Conservation (phyloP, 2,329 filamentous ascomycete genomes). For the Zasmidium citrigriseum region DNA sequence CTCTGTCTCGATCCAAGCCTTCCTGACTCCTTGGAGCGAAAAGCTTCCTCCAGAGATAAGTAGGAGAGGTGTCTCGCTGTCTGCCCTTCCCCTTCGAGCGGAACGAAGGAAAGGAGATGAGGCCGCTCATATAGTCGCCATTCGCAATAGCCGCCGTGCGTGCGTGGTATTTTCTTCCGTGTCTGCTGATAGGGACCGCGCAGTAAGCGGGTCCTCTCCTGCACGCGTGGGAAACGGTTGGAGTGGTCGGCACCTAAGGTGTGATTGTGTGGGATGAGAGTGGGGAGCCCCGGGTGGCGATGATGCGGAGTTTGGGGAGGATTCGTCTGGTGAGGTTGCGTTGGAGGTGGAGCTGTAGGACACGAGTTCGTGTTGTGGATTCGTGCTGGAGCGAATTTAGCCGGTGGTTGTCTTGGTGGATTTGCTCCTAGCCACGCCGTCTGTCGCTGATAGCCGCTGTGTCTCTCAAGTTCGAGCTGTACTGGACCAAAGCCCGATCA, state of each 20-base stretch:
- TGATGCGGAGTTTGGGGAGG: not conserved
- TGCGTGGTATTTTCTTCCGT: too few relatives aligned
- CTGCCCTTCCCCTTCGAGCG: slow-evolving; percentile 1
- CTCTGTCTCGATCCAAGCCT: too few relatives aligned
- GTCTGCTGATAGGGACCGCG: too few relatives aligned
- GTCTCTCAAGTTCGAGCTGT: too few relatives aligned
- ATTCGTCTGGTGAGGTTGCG: not conserved
- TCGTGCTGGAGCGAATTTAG: not conserved
- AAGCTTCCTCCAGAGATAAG: too few relatives aligned
- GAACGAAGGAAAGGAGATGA: not conserved
- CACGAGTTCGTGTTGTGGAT: not conserved
- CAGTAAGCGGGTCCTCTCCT: not conserved
- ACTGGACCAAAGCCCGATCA: not conserved
- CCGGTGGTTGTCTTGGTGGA: not conserved
- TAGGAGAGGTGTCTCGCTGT: not conserved
- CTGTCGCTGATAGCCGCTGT: not conserved
- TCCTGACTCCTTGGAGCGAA: too few relatives aligned
- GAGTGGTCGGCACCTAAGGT: not conserved
- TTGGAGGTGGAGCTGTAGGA: not conserved
- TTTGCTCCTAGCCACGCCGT: not conserved
- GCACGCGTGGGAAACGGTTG: not conserved
- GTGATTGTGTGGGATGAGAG: not conserved
- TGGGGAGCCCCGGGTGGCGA: not conserved
- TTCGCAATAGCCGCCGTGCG: not conserved
- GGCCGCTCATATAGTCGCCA: slow-evolving; percentile 7